Evolutionary conservation across 2,329 filamentous ascomycete genomes (phyloP), one percentile per base, ranked within the genome.

Genomic region (Colletotrichum cordylinicola): DNA sequence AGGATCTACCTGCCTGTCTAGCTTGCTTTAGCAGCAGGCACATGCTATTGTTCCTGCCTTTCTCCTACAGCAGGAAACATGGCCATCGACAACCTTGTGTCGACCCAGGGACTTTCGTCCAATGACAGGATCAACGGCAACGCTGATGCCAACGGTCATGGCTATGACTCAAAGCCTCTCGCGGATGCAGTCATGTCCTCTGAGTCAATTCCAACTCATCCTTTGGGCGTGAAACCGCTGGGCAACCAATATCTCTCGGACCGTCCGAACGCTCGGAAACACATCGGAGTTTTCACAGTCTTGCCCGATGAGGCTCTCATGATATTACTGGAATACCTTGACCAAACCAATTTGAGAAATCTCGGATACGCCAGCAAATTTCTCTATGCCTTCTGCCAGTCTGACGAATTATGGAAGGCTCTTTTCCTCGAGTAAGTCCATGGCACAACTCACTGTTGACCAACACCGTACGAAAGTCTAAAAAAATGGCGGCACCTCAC

Each of bases 371-470:
- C 96, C 8, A 98, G 96, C 87, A 95, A 93, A 83, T 96, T 95
- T 69, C 86, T 98, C 18, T 96, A 96, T 87, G 96, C 96, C 2
- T 98, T 96, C 82, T 94, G 93, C 70, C 89, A 93, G 66, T 92
- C 92, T 64, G 96, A 98, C 78, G 96, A 98, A 80, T 84, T 98
- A 43, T 98, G 96, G 96, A 96, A 97, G 84, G 85, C 92, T 21
- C 84, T 98, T 24, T 98, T 96, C 80, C 89, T 98, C 78, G 91
- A 92, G 96, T 98, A 92, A 91, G 95, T 92, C n/a, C n/a, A 52
- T 24, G 43, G 43, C 43, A 24, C 43, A 52, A 21, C 43, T 52
- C n/a, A n/a, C 43, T 52, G 43, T 52, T 52, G 8, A n/a, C 43
- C n/a, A 52, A 12, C n/a, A 10, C 43, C 21, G 6, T 52, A 24